Percentiles rank a stretch among this genome's conserved stretches.
phyloP scores from a whole-genome alignment of 164 flowering plant species.

The Liquidambar formosana region DNA sequence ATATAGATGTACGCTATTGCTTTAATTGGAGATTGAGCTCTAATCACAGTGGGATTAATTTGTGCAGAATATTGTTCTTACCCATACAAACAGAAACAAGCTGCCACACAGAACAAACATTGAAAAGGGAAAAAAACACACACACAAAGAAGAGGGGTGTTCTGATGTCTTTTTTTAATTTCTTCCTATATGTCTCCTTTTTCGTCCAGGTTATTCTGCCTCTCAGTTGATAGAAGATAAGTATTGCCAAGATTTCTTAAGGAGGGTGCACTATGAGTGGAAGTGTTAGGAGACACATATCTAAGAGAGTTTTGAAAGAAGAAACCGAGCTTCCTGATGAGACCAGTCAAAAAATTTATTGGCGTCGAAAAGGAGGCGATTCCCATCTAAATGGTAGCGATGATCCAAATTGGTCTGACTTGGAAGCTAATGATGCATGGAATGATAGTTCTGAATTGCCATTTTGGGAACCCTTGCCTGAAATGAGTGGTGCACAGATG shows the following conservation, averaged over 20 bases:
- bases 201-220: background rate
- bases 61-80: too few relatives aligned
- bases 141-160: background rate
- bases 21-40: too few relatives aligned
- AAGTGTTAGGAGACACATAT: conserved; percentile 30
- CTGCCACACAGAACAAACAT: background rate
- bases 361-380: conserved; percentile 18
- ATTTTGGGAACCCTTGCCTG: conserved; percentile 20
- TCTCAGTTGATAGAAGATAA: conserved; percentile 8
- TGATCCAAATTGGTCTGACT: conserved; percentile 20
- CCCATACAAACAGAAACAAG: too few relatives aligned
- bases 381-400: conserved; percentile 14
- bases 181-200: background rate
- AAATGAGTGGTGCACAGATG: conserved; percentile 13
- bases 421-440: conserved; percentile 9
- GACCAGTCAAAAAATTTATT: conserved; percentile 6
- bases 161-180: background rate
- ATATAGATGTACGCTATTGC: too few relatives aligned
- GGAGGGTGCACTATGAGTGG: conserved; percentile 28
- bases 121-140: background rate
- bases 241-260: conserved; percentile 5
- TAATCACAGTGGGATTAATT: too few relatives aligned
- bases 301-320: conserved; percentile 39
- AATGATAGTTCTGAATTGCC: conserved; percentile 24
- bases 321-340: conserved; percentile 18